Base-by-base conservation (phyloP, 2,329 filamentous ascomycete species). In the Clonostachys chloroleuca region DNA sequence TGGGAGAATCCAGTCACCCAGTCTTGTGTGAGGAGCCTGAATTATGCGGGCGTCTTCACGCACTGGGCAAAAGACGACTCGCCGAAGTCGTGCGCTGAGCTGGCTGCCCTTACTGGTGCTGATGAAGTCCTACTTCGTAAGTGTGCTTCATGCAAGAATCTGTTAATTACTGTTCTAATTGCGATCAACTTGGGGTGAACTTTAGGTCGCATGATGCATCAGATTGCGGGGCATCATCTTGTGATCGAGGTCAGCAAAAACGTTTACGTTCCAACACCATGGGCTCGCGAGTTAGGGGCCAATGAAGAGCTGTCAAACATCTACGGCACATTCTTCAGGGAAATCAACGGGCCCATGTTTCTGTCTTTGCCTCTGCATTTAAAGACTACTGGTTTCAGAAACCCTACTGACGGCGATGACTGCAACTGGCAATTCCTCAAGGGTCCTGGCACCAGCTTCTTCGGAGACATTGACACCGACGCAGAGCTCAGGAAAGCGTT, bases 21-120 rank as follows among this genome's bases (percentile, higher is more conserved):
- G 40, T 60, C 59, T 4, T 59, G 59, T n/a, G 53, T 60, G 49
- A 68, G 66, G 47, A 65, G 63, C 2, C 56, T 69, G 30, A 66
- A 69, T 42, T 64, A 69, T 48, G 60, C 59, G 13, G 65, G 64
- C 16, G 49, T 68, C 4, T 70, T 70, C 34, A 51, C 45, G 9
- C 64, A 63, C 46, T 69, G 66, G 4, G 60, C 63, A 34, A 34
- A 47, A 20, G 64, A 63, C 6, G 54, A 56, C 18, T 42, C 49
- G 6, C 55, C 62, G 6, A 59, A 58, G 17, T 68, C 60, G 0
- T 58, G 55, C n/a, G 45, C 42, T 14, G 52, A 65, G 49, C 54
- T 70, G 24, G 62, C 67, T 6, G 51, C 56, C 36, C 55, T 69
- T 30, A 62, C 62, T 0, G 60, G 58, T 0, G 57, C 64, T 1